Evolutionary conservation across 2,329 filamentous ascomycete genomes (phyloP), one percentile per base, ranked within the genome.

Genomic region (Chrysoporthe puriensis): DNA sequence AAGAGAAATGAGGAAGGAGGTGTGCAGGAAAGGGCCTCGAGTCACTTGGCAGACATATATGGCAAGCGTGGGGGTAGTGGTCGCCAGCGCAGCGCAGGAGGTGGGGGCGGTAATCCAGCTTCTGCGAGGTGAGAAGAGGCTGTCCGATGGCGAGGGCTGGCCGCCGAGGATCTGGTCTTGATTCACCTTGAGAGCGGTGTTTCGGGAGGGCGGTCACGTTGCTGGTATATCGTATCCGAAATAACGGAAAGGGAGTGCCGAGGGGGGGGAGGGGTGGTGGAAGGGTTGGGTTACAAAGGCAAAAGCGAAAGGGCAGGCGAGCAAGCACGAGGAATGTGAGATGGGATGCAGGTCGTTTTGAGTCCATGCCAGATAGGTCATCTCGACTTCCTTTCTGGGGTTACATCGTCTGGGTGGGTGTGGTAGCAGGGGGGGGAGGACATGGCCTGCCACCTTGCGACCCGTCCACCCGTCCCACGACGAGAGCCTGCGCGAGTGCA

Each of bases 361-460:
- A 62, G 65, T 58, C 48, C 66, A 63, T 63, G 66, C 64, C 64
- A 56, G n/a, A 56, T 56, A 54, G 65, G 66, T 64, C 62, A 67
- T 67, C 43, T 58, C 57, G 42, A 61, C 64, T 52, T 64, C 36
- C 43, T 52, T 46, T 42, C 50, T 67, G 63, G 68, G 68, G 68
- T 69, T 59, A 63, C 68, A 69, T 69, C 64, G 68, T 21, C 50
- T 26, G 56, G 56, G 62, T 58, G 62, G 62, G 65, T 67, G 65
- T 69, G 64, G 61, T 63, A 36, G 64, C 62, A 46, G 46, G 50
- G 62, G 62, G 46, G 46, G 5, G 5, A 40, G 5, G 5, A 1
- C 36, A 40, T 40, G 56, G 63, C 60, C 64, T 58, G 59, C 56
- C 52, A 63, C 63, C 52, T 59, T 18, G 63, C 67, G 66, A 69